These are phyloP conservation scores for Populus tomentosa DNA, from an alignment of 441 rosid species.

Conservation along the genomic window DNA sequence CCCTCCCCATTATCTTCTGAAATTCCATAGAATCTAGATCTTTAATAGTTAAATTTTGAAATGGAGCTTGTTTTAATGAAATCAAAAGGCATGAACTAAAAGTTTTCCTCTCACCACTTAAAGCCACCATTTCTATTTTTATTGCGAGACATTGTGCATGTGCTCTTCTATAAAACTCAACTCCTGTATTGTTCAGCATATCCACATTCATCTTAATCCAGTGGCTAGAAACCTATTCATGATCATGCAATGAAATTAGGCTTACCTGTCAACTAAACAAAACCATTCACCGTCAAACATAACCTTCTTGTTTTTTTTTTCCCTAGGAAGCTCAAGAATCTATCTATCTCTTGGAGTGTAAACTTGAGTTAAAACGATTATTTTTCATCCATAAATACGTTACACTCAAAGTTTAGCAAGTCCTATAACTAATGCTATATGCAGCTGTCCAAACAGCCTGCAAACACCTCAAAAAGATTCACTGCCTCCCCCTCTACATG, in stretches of 20 bases:
- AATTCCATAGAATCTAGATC: no score
- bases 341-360: neutral
- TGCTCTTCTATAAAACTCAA: neutral
- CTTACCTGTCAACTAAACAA: no score
- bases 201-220: neutral
- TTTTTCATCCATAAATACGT: neutral
- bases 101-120: neutral
- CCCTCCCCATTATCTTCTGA: neutral
- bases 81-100: neutral
- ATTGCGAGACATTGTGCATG: neutral
- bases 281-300: no score
- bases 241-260: neutral
- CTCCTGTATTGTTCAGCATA: neutral
- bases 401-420: neutral
- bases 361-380: neutral
- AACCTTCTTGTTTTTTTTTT: no score
- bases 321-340: no score
- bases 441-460: neutral
- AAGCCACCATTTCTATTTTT: neutral
- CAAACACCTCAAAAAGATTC: neutral
- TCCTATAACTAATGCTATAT: neutral
- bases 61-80: neutral
- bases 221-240: neutral
- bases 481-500: neutral
- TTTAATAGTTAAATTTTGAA: neutral